Conservation (phyloP, 768 basidiomycete species). For the Tricholoma saponaceum region DNA sequence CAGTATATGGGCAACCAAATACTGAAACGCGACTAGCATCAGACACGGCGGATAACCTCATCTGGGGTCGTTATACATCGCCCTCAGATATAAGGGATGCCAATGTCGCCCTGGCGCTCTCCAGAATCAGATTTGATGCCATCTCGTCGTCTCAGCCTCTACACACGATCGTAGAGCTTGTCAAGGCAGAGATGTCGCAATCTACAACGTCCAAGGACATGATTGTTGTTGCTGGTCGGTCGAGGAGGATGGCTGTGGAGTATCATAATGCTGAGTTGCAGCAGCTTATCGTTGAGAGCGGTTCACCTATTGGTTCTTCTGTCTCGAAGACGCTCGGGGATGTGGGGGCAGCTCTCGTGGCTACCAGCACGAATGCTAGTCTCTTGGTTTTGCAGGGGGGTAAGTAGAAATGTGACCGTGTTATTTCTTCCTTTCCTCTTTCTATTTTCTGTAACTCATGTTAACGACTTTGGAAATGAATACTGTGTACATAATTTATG, state of each 20-base stretch:
- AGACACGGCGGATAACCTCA: constrained; percentile 75
- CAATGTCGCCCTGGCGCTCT: constrained; percentile 39
- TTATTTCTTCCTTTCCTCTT: neutral
- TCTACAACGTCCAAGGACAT: constrained; percentile 39
- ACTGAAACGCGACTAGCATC: constrained; percentile 70
- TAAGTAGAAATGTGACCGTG: neutral
- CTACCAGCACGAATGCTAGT: constrained; percentile 43
- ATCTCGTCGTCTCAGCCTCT: constrained; percentile 51
- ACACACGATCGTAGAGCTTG: constrained; percentile 47
- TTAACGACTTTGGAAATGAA: neutral
- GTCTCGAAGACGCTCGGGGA: constrained; percentile 74
- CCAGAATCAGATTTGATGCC: constrained; percentile 59
- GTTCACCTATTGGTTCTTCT: constrained; percentile 44
- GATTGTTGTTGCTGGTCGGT: constrained; percentile 70
- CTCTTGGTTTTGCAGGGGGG: constrained; percentile 49
- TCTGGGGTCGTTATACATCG: constrained; percentile 64
- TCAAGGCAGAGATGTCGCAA: constrained; percentile 23
- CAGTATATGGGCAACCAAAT: constrained; percentile 61
- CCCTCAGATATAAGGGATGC: constrained; percentile 22
- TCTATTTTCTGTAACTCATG: neutral
- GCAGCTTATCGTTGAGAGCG: constrained; percentile 37
- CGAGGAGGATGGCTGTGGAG: constrained; percentile 62
- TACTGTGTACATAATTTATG: neutral
- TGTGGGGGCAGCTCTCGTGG: constrained; percentile 66
- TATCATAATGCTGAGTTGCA: constrained; percentile 57